Percentiles rank a stretch among this genome's conserved stretches.
Evolutionary conservation across 2,329 filamentous ascomycete genomes (phyloP).

Genomic region (Botrytis byssoidea): DNA sequence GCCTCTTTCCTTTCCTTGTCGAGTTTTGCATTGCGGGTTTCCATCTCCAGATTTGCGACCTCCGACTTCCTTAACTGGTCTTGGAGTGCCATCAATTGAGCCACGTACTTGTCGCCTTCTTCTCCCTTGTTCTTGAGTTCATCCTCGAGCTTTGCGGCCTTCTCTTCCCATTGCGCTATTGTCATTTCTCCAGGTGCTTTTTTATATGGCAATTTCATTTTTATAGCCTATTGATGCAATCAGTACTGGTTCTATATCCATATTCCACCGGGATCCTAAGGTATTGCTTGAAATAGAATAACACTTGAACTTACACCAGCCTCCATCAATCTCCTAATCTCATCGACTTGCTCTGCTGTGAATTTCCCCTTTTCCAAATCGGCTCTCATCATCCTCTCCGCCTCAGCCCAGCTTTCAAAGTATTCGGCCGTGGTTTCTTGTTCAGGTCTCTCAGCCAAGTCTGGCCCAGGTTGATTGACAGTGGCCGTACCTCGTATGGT

Average conservation of each 20-base stretch:
- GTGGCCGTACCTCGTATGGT: constrained; percentile 10
- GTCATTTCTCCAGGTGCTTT: neutral
- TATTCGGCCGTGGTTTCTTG: neutral
- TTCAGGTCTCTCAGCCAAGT: neutral
- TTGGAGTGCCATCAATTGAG: neutral
- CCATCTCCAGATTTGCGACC: neutral
- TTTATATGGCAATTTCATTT: neutral
- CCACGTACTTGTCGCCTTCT: neutral
- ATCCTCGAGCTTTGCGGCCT: neutral
- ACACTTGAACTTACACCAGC: neutral
- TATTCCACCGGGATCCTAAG: too few species aligned
- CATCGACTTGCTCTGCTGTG: neutral
- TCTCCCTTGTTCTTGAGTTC: neutral
- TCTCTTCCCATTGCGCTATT: neutral
- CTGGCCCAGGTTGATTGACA: neutral
- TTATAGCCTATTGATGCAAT: neutral
- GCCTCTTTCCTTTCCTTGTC: neutral
- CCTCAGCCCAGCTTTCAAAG: neutral
- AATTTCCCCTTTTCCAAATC: neutral
- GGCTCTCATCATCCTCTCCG: neutral
- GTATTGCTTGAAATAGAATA: neutral
- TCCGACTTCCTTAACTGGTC: neutral
- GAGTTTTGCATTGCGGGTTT: neutral
- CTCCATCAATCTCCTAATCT: neutral
- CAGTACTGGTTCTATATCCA: neutral